These are phyloP conservation scores for Oligophagozyma castellii DNA, from an alignment of 1,139 yeast species.

Conservation along the genomic window DNA sequence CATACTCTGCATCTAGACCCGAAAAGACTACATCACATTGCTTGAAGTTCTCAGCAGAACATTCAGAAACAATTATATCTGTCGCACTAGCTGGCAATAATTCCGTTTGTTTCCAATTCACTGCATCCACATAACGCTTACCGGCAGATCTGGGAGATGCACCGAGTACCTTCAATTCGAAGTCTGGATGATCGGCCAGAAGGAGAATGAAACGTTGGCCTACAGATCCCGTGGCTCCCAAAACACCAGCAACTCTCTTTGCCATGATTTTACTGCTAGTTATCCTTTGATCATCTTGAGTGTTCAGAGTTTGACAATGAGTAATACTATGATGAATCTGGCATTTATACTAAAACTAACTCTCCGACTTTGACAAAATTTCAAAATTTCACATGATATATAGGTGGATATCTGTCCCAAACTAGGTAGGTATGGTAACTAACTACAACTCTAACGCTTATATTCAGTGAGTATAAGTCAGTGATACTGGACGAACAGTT, in stretches of 20 bases:
- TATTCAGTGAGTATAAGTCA: too few relatives aligned
- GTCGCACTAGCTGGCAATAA: slow-evolving; percentile 60
- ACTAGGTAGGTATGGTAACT: too few relatives aligned
- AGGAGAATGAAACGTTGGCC: slow-evolving; percentile 91
- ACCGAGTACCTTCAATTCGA: slow-evolving; percentile 73
- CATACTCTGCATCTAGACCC: slow-evolving; percentile 86
- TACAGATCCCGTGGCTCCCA: slow-evolving; percentile 96
- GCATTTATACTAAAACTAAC: too few relatives aligned
- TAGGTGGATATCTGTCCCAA: too few relatives aligned
- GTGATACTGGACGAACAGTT: too few relatives aligned
- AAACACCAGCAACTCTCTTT: slow-evolving; percentile 52
- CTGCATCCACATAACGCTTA: slow-evolving; percentile 70
- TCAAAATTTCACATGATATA: too few relatives aligned
- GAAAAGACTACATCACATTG: slow-evolving; percentile 92
- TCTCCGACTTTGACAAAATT: too few relatives aligned
- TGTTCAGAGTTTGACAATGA: too few relatives aligned
- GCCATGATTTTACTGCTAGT: too few relatives aligned
- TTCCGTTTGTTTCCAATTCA: slow-evolving; percentile 88
- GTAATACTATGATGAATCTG: too few relatives aligned
- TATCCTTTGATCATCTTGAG: too few relatives aligned
- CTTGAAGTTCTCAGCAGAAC: slow-evolving; percentile 60
- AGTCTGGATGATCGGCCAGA: slow-evolving; percentile 78
- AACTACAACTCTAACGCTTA: too few relatives aligned
- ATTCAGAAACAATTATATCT: slow-evolving; percentile 55
- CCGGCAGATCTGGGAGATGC: slow-evolving; percentile 95